Conservation (phyloP, 768 basidiomycete genomes). For the Collybiopsis confluens region DNA sequence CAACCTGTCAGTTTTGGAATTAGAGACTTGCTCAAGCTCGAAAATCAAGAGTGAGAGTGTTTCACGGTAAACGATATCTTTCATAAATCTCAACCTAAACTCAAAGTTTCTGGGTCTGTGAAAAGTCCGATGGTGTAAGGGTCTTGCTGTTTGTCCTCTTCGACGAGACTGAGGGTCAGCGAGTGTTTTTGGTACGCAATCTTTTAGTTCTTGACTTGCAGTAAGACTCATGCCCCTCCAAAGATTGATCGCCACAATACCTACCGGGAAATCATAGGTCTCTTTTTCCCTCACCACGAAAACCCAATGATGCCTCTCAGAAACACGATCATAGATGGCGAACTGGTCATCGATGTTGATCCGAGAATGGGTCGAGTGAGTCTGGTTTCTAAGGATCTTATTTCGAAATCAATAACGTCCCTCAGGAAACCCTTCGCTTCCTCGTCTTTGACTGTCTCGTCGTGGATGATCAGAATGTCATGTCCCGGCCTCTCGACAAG, state of each 20-base stretch:
- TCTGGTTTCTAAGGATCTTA: slow-evolving; percentile 7
- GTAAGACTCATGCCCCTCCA: neutral
- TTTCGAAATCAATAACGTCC: neutral
- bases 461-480: slow-evolving; percentile 80
- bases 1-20: slow-evolving; percentile 90
- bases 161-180: slow-evolving; percentile 47
- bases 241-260: slow-evolving; percentile 95
- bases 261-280: slow-evolving; percentile 69
- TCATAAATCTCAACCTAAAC: slow-evolving; percentile 5
- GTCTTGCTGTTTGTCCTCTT: slow-evolving; percentile 80
- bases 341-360: slow-evolving; percentile 89
- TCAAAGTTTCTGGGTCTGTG: slow-evolving; percentile 98
- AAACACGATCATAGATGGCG: slow-evolving; percentile 87
- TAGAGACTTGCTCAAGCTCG: slow-evolving; percentile 69
- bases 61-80: neutral
- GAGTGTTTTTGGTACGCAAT: slow-evolving; percentile 69
- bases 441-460: slow-evolving; percentile 94
- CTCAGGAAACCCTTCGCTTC: slow-evolving; percentile 77
- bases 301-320: slow-evolving; percentile 61
- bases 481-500: slow-evolving; percentile 76
- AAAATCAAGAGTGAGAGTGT: slow-evolving; percentile 70
- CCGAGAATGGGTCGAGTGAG: slow-evolving; percentile 66
- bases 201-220: neutral
- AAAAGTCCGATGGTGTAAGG: slow-evolving; percentile 95
- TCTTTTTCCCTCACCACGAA: slow-evolving; percentile 90